Base-by-base conservation (phyloP, 495 filamentous ascomycete genomes). In the Neurospora sp. region DNA sequence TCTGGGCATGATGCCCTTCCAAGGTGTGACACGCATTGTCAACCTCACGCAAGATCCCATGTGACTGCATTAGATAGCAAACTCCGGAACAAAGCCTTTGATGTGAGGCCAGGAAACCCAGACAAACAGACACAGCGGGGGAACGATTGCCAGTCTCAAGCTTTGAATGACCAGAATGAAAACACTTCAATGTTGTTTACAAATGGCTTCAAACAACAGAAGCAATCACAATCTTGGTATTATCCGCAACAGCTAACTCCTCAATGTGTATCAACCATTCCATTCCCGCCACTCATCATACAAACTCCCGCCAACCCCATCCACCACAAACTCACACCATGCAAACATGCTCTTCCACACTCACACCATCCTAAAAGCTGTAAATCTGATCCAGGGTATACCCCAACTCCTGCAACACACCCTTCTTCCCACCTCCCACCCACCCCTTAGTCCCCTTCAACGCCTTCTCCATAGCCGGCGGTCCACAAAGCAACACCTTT, bases 401-500 rank as follows among this genome's bases (percentile, higher is more conserved):
- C 20, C 88, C 88, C 77, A 90, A 73, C 74, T 86, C 74, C 3
- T 75, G 74, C 78, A 90, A 69, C 76, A 89, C 82, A 0, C 87
- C 87, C 10, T 71, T 65, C 16, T 78, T 74, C 27, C 70, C 74
- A 20, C 40, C 39, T 14, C 74, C 70, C 38, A 75, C 69, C 27
- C 68, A 68, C 4, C 77, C 42, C 72, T 79, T 74, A 35, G 74
- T 80, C 6, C 87, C 89, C 69, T 85, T 82, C 71, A 91, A 78
- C 4, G 87, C 81, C 47, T 80, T 80, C 78, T 90, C 87, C 88
- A 91, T 90, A 3, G 84, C 84, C 39, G 88, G 88, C 27, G 89
- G 89, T 2, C 90, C 90, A 74, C 89, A 92, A 5, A 92, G 83
- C 74, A 92, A 89, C 8, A 92, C 85, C 77, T 90, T 90, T 4